A percentile compares a stretch with the other conserved stretches of the same genome.
Conservation (phyloP, 768 basidiomycete genomes). For the Kwoniella pini region DNA sequence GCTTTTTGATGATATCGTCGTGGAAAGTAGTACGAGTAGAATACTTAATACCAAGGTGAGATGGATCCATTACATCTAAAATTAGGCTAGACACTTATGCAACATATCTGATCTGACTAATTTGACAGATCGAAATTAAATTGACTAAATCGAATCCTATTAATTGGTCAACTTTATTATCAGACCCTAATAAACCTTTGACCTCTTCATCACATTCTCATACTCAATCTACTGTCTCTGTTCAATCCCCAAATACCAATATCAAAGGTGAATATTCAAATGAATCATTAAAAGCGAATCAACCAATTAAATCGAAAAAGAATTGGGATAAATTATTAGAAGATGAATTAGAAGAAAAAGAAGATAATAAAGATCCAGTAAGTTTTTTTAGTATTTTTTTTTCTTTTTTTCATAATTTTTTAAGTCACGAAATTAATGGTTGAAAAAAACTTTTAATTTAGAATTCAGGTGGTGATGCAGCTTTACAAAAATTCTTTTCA, state of each 20-base stretch:
- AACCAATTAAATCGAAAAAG: no score
- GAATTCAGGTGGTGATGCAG: slow-evolving; percentile 83
- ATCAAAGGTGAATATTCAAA: no score
- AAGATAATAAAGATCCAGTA: slow-evolving; percentile 52
- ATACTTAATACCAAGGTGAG: slow-evolving; percentile 74
- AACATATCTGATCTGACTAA: not conserved
- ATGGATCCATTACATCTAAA: no score
- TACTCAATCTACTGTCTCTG: not conserved
- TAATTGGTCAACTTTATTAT: slow-evolving; percentile 61
- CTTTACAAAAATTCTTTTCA: slow-evolving; percentile 79
- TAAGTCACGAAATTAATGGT: not conserved
- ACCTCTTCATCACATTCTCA: slow-evolving; percentile 2
- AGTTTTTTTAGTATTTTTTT: slow-evolving; percentile 3
- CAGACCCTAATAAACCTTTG: not conserved
- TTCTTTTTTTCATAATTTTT: not conserved
- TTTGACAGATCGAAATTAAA: slow-evolving; percentile 67
- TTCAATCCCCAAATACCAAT: slow-evolving; percentile 13
- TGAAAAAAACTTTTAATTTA: slow-evolving; percentile 46
- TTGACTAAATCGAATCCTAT: slow-evolving; percentile 68
- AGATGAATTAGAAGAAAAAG: slow-evolving; percentile 70
- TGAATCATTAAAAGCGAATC: no score
- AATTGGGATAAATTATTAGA: slow-evolving; percentile 85
- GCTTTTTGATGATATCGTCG: slow-evolving; percentile 76
- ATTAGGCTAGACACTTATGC: no score
- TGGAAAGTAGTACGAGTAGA: slow-evolving; percentile 64